Percentiles rank a stretch among this genome's conserved stretches.
Evolutionary conservation across 2,329 filamentous ascomycete species (phyloP).

Genomic region (Pseudogymnoascus sp.): DNA sequence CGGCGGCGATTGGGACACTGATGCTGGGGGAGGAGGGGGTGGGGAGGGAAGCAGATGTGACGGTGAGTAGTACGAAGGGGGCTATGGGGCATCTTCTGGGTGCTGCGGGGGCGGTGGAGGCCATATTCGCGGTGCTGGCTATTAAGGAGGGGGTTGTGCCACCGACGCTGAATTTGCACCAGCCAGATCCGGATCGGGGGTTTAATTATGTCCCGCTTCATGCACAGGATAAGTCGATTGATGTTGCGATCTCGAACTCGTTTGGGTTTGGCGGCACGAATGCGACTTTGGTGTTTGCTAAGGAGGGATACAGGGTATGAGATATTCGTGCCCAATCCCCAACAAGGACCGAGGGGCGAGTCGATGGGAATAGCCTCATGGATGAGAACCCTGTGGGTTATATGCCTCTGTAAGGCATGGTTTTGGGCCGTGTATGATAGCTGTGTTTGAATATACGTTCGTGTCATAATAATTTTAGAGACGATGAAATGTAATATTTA

Average conservation of each 20-base stretch:
- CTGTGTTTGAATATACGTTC: background rate
- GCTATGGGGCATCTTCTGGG: slow-evolving; percentile 87
- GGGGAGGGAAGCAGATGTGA: slow-evolving; percentile 53
- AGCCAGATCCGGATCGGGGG: slow-evolving; percentile 49
- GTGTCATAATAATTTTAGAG: background rate
- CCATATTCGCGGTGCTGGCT: slow-evolving; percentile 73
- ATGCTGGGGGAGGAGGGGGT: slow-evolving; percentile 68
- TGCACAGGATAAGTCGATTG: slow-evolving; percentile 62
- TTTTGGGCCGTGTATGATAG: background rate
- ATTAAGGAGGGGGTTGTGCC: slow-evolving; percentile 70
- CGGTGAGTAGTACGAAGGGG: slow-evolving; percentile 89
- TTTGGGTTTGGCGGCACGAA: slow-evolving; percentile 98
- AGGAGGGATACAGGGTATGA: slow-evolving; percentile 10
- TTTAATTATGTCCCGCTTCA: slow-evolving; percentile 74
- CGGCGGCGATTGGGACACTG: slow-evolving; percentile 68
- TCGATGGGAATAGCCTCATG: background rate
- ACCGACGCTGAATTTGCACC: slow-evolving; percentile 75
- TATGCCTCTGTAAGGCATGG: background rate
- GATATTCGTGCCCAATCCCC: background rate
- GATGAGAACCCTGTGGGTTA: background rate
- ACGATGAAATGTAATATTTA: background rate
- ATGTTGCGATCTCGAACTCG: slow-evolving; percentile 81
- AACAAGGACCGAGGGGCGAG: background rate
- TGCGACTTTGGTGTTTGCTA: slow-evolving; percentile 69
- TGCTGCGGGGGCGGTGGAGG: slow-evolving; percentile 83